Percentiles rank a stretch among this genome's conserved stretches.
phyloP scores from a whole-genome alignment of 1,284 basidiomycete genomes.

The Trichosporon sp. region DNA sequence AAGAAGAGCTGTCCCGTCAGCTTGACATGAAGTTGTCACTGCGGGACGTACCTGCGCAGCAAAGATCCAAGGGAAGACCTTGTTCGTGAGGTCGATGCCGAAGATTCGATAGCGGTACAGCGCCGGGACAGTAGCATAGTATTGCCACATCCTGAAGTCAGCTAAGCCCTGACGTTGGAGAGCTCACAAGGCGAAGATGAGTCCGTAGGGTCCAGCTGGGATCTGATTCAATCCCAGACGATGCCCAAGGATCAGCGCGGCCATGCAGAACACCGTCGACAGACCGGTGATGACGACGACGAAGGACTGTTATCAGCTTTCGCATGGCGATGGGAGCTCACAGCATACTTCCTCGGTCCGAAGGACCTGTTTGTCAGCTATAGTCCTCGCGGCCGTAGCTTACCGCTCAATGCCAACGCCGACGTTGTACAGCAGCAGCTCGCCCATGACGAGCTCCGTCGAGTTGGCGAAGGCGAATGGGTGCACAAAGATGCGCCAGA shows the following conservation, averaged over 20 bases:
- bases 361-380: conserved; percentile 54
- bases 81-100: conserved; percentile 67
- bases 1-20: conserved; percentile 59
- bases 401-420: conserved; percentile 67
- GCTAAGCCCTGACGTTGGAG: not conserved
- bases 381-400: not conserved
- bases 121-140: conserved; percentile 66
- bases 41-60: conserved; percentile 56
- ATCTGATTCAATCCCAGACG: conserved; percentile 63
- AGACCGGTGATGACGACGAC: conserved; percentile 59
- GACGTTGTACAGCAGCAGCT: conserved; percentile 68
- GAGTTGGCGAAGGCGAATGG: conserved; percentile 76
- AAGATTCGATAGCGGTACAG: conserved; percentile 70
- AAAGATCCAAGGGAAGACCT: conserved; percentile 63
- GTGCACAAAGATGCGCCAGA: conserved; percentile 73
- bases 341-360: conserved; percentile 82
- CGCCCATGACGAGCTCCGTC: conserved; percentile 72
- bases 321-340: conserved; percentile 48
- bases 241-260: conserved; percentile 59
- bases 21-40: too few relatives aligned
- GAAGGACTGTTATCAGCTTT: conserved; percentile 60
- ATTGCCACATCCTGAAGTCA: conserved; percentile 63
- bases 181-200: conserved; percentile 51
- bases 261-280: conserved; percentile 63
- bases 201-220: conserved; percentile 65